Base-by-base conservation (phyloP, 169 alveolate species). In the Haemoproteus tartakovskyi region DNA sequence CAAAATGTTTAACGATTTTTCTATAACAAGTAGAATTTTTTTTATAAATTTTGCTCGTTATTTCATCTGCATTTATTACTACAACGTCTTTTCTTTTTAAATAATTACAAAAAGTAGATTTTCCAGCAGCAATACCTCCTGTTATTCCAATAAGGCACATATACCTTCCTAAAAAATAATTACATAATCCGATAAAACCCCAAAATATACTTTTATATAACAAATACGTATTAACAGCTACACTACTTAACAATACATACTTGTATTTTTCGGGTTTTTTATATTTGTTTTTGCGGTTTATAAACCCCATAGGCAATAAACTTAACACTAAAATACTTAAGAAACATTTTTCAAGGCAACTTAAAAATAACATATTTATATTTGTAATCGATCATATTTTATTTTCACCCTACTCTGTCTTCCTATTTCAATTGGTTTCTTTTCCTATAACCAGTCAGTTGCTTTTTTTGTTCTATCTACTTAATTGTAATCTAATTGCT, bases 101-200 rank as follows among this genome's bases (percentile, higher is more conserved):
- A 59, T 40, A 88, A 78, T 40, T 70, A 84, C 93, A 89, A 40
- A 88, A 79, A 12, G 93, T 88, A 24, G 89, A 70, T 26, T 88
- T 88, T 3, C 93, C 93, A 18, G 84, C 87, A 2, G 91, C 93
- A 57, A 88, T 86, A 2, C 93, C 93, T 18, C 93, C 93, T 41
- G 93, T 86, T 21, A 88, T 80, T 40, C 87, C 93, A 24, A 88
- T 87, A 30, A 88, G 78, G 50, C 92, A 88, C 60, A 88, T 45
- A 54, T 89, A 84, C 22, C 86, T 59, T 5, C 80, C 79, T 21
- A 70, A 60, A 43, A 88, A 64, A 51, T 63, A 62, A 33, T 85
- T 50, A 19, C 80, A 80, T 22, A 85, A 40, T 9, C 89, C 86
- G 18, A 62, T 41, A 16, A 85, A 36, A 14, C 81, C 81, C 14